Base-by-base conservation (phyloP, 352 stramenopile species). In the Saprolegnia diclina region DNA sequence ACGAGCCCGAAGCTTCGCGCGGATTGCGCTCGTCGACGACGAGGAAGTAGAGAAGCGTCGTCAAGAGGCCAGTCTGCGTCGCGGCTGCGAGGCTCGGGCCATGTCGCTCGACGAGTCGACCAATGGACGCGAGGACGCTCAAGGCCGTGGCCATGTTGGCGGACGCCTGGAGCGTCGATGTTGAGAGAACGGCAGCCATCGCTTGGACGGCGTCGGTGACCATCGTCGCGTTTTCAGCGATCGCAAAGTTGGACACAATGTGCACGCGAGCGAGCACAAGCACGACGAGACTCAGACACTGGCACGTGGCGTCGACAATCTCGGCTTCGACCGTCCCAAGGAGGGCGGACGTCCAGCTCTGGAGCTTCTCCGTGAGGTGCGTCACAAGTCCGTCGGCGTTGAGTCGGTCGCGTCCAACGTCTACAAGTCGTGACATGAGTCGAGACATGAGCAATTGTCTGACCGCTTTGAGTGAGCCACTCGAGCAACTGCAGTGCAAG, bases 41-140 rank as follows among this genome's bases (percentile, higher is more conserved):
- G n/a, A 68, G 62, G 38, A 46, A 68, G 29, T 61, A 37, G 13
- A 68, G 22, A 5, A 68, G 62, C 13, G 38, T 61, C 29, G 62
- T 56, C n/a, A 68, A 19, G 29, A 68, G 22, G 2, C 16, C 4
- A 4, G 24, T n/a, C 50, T 61, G 21, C 50, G 32, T 61, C 21
- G 22, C 62, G 32, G 19, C 21, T 4, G 62, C 42, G 32, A 21
- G 42, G 29, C 40, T 29, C 6, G n/a, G 14, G 4, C 38, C 45
- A 18, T 59, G 19, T 2, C 62, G 45, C 32, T 68, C 62, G 6
- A 68, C 19, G 22, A 68, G 62, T 9, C 62, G 62, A 9, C 62
- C 62, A 56, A 68, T 14, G 14, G 42, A 56, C 45, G 62, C 46
- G 38, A 68, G 38, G 14, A 68, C 14, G 22, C 29, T 46, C 18